A percentile compares a stretch with the other conserved stretches of the same genome.
phyloP scores from a whole-genome alignment of 2,329 filamentous ascomycete genomes.

The Harringtonia lauricola region DNA sequence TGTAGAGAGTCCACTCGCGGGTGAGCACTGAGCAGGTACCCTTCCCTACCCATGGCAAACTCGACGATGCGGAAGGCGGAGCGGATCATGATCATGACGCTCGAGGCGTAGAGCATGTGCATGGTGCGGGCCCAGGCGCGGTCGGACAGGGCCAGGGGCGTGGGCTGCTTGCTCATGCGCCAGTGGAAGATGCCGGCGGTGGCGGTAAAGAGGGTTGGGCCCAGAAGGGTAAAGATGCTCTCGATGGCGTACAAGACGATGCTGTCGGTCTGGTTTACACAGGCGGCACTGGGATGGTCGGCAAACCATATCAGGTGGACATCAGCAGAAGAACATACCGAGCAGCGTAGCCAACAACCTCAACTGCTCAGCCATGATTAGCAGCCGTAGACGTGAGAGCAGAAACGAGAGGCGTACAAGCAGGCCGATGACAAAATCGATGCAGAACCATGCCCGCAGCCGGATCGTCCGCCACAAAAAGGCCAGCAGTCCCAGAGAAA shows the following conservation, averaged over 20 bases:
- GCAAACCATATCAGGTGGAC: constrained; percentile 7
- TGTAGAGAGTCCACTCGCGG: constrained; percentile 20
- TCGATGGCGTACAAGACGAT: constrained; percentile 30
- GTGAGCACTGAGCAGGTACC: constrained; percentile 16
- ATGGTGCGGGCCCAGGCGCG: constrained; percentile 14
- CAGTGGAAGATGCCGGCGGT: constrained; percentile 36
- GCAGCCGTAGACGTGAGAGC: not conserved
- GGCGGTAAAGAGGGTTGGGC: constrained; percentile 36
- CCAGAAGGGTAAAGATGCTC: constrained; percentile 31
- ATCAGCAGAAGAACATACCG: not conserved
- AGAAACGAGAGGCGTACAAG: not conserved
- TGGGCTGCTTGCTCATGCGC: constrained; percentile 13
- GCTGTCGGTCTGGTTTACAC: constrained; percentile 17
- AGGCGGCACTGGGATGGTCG: constrained; percentile 11
- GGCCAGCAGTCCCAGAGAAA: no score
- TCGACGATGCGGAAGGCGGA: constrained; percentile 27
- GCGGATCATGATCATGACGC: constrained; percentile 23
- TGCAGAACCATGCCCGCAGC: no score
- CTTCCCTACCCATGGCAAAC: constrained; percentile 21
- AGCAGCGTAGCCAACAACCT: not conserved
- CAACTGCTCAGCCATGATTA: not conserved
- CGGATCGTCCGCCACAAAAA: no score
- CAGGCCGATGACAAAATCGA: not conserved
- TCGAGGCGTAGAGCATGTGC: constrained; percentile 12
- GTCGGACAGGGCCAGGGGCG: constrained; percentile 3